These are phyloP conservation scores for Filosporella fistucella DNA, from an alignment of 495 filamentous ascomycete genomes.

Conservation along the genomic window DNA sequence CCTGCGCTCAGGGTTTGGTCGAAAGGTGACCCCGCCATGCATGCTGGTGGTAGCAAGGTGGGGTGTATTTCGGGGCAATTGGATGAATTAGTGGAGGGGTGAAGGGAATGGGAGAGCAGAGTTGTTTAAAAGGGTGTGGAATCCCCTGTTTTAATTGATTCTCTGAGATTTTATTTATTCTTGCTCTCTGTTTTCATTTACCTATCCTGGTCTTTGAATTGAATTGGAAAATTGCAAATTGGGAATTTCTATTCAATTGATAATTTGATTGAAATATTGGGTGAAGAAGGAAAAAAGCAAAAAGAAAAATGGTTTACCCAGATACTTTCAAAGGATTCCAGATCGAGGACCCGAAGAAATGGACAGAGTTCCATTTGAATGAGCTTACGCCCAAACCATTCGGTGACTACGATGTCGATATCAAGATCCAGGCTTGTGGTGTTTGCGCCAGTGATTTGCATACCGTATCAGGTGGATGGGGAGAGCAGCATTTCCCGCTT, in stretches of 20 bases:
- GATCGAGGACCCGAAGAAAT: conserved; percentile 44
- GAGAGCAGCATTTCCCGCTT: conserved; percentile 45
- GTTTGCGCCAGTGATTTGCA: conserved; percentile 55
- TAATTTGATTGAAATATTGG: not conserved
- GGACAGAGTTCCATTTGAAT: conserved; percentile 50
- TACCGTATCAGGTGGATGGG: conserved; percentile 53
- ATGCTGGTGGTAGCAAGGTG: conserved; percentile 5
- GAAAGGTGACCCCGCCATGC: conserved; percentile 5
- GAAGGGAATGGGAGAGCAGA: too few relatives aligned
- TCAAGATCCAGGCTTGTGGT: conserved; percentile 51
- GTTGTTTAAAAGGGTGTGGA: too few relatives aligned
- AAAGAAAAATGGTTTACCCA: conserved; percentile 23
- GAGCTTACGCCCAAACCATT: conserved; percentile 55
- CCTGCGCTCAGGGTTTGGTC: not conserved
- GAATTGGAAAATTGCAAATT: conserved; percentile 3
- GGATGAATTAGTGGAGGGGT: too few relatives aligned
- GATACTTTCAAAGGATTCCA: conserved; percentile 45
- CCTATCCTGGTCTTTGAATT: too few relatives aligned
- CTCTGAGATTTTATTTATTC: not conserved
- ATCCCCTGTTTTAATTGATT: too few relatives aligned
- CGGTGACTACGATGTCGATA: conserved; percentile 52
- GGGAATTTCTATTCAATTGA: not conserved
- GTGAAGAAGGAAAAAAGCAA: too few relatives aligned
- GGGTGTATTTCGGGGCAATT: conserved; percentile 3
- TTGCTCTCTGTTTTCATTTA: too few relatives aligned